These are phyloP conservation scores for Globisporangium megalacanthum DNA, from an alignment of 352 stramenopile species.

Conservation along the genomic window DNA sequence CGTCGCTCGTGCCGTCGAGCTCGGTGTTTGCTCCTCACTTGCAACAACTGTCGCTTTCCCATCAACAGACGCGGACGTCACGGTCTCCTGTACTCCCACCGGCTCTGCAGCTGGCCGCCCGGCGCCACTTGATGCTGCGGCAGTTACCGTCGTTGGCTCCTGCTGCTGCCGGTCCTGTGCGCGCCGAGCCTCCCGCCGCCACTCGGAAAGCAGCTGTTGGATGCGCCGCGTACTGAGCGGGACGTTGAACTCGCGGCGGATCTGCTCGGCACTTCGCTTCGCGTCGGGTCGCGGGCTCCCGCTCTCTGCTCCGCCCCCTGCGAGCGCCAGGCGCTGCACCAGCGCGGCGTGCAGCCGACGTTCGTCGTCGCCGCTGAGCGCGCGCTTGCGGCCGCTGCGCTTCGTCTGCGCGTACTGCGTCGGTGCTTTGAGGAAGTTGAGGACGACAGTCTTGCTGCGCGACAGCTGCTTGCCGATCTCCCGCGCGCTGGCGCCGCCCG, in stretches of 20 bases:
- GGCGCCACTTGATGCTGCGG: not conserved
- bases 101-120: not conserved
- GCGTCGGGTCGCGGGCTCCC: constrained; percentile 1
- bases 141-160: not conserved
- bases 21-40: no score
- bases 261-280: constrained; percentile 42
- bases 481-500: constrained; percentile 30
- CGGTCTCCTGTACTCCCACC: no score
- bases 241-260: constrained; percentile 40
- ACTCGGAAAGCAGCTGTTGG: constrained; percentile 50
- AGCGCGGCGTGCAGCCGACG: constrained; percentile 32
- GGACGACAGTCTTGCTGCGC: constrained; percentile 55
- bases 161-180: constrained; percentile 21
- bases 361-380: constrained; percentile 37
- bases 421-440: constrained; percentile 46
- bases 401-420: constrained; percentile 42
- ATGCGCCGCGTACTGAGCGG: constrained; percentile 48
- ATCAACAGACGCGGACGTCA: no score
- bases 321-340: constrained; percentile 7
- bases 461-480: constrained; percentile 43
- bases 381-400: constrained; percentile 45
- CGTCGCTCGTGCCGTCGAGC: no score
- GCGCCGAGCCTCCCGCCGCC: constrained; percentile 29
- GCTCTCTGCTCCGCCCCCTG: not conserved
- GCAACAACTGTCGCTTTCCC: no score